A percentile compares a stretch with the other conserved stretches of the same genome.
Evolutionary conservation across 768 basidiomycete species (phyloP).

Genomic region (Mycena rebaudengoi): DNA sequence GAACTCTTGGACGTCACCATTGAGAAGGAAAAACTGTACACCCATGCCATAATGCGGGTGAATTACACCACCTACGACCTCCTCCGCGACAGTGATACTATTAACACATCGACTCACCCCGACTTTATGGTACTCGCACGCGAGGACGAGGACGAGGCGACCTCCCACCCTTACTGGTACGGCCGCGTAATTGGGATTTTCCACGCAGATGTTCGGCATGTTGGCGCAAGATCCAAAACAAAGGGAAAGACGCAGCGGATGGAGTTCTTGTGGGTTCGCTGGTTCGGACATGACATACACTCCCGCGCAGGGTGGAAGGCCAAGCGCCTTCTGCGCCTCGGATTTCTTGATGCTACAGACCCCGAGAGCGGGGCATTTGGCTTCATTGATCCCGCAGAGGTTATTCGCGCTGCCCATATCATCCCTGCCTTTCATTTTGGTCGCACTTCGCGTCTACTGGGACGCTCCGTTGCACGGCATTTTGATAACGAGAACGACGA

Average conservation of each 20-base stretch:
- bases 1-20: conserved; percentile 24
- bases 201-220: conserved; percentile 30
- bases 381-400: conserved; percentile 47
- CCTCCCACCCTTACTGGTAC: not conserved
- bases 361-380: conserved; percentile 40
- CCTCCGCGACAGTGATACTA: conserved; percentile 17
- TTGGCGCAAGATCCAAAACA: not conserved
- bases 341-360: conserved; percentile 31
- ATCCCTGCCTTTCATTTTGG: conserved; percentile 43
- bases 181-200: conserved; percentile 32
- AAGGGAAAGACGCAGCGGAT: conserved; percentile 14
- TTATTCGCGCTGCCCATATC: conserved; percentile 45
- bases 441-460: conserved; percentile 18
- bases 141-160: conserved; percentile 1
- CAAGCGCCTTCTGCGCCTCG: conserved; percentile 31
- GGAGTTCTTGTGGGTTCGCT: conserved; percentile 40
- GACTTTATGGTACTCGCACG: conserved; percentile 44
- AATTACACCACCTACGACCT: conserved; percentile 50
- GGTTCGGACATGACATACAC: too few relatives aligned
- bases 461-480: conserved; percentile 19
- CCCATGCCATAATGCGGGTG: conserved; percentile 35
- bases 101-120: conserved; percentile 43
- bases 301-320: conserved; percentile 25
- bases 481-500: conserved; percentile 23
- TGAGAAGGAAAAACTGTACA: conserved; percentile 30